Percentiles rank a stretch among this genome's conserved stretches.
phyloP scores from a whole-genome alignment of 2,329 filamentous ascomycete genomes.

The Torrubiella hemipterigena region DNA sequence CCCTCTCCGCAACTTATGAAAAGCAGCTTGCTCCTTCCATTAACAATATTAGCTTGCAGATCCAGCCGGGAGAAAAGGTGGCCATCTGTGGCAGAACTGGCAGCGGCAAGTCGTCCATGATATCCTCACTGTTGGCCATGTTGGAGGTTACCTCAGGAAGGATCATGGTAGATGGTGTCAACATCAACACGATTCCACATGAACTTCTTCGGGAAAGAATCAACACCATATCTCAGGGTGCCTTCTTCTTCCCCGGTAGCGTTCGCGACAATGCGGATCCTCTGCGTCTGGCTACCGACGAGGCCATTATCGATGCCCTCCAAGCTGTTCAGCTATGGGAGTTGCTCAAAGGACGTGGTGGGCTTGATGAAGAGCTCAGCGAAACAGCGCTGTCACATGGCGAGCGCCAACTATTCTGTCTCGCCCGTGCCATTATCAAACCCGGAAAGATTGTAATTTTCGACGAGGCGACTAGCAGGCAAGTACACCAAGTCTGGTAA shows the following conservation, averaged over 20 bases:
- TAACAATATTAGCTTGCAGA: conserved; percentile 7
- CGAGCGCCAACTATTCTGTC: conserved; percentile 1
- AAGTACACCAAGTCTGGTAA: too few relatives aligned
- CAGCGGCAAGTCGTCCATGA: conserved; percentile 6
- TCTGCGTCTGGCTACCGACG: background rate
- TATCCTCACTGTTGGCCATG: conserved; percentile 3
- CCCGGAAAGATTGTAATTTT: conserved; percentile 3
- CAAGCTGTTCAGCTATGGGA: background rate
- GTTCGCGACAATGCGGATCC: background rate
- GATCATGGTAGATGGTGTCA: conserved; percentile 6
- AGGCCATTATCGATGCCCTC: background rate
- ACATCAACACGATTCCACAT: background rate
- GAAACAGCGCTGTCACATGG: background rate
- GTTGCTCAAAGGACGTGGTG: background rate
- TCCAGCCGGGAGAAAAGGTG: conserved; percentile 5
- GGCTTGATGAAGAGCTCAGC: background rate
- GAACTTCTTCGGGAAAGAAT: background rate
- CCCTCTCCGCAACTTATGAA: conserved; percentile 18
- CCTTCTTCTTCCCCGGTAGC: background rate
- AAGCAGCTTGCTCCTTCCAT: conserved; percentile 10
- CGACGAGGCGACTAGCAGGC: conserved; percentile 3
- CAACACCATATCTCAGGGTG: background rate
- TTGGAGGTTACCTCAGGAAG: conserved; percentile 5
- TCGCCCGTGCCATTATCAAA: conserved; percentile 1
- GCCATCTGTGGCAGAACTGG: conserved; percentile 4